Evolutionary conservation across 2,329 filamentous ascomycete genomes (phyloP).

Genomic region (Fonsecaea pugnacius): DNA sequence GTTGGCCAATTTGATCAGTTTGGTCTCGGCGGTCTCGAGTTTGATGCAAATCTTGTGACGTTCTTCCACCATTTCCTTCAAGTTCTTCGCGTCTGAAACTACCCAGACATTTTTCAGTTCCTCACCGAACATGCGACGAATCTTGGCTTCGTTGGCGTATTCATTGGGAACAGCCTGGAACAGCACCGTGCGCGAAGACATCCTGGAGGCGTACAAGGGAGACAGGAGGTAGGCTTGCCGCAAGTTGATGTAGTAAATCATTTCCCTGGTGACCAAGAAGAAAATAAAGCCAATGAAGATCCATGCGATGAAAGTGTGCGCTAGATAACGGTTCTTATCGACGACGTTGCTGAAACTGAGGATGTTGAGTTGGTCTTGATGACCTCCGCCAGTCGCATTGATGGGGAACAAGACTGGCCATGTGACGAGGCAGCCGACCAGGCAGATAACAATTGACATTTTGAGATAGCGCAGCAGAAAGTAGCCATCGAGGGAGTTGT

Average conservation of each 20-base stretch:
- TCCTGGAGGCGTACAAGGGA: slow-evolving; percentile 78
- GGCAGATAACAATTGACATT: slow-evolving; percentile 74
- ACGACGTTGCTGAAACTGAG: slow-evolving; percentile 78
- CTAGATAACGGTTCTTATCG: slow-evolving; percentile 73
- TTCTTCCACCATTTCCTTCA: slow-evolving; percentile 80
- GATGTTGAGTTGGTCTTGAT: slow-evolving; percentile 70
- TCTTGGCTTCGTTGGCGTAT: slow-evolving; percentile 75
- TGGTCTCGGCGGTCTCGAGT: slow-evolving; percentile 84
- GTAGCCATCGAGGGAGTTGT: slow-evolving; percentile 90
- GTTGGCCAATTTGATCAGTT: slow-evolving; percentile 80
- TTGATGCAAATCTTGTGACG: slow-evolving; percentile 79
- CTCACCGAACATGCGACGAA: slow-evolving; percentile 80
- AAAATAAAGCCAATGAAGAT: slow-evolving; percentile 85
- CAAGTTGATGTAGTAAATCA: slow-evolving; percentile 88
- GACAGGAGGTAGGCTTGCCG: slow-evolving; percentile 90
- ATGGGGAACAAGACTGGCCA: slow-evolving; percentile 89
- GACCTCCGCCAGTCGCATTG: slow-evolving; percentile 78
- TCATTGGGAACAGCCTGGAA: slow-evolving; percentile 81
- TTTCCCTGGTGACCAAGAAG: slow-evolving; percentile 83
- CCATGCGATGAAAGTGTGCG: slow-evolving; percentile 79
- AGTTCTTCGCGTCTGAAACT: slow-evolving; percentile 72
- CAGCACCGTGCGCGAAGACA: slow-evolving; percentile 88
- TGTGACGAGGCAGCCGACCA: slow-evolving; percentile 81
- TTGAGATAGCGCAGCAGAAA: slow-evolving; percentile 88
- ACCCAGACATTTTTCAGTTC: slow-evolving; percentile 86